Evolutionary conservation across 495 filamentous ascomycete genomes (phyloP).

Genomic region (Melanomma pulvis-pyrius): DNA sequence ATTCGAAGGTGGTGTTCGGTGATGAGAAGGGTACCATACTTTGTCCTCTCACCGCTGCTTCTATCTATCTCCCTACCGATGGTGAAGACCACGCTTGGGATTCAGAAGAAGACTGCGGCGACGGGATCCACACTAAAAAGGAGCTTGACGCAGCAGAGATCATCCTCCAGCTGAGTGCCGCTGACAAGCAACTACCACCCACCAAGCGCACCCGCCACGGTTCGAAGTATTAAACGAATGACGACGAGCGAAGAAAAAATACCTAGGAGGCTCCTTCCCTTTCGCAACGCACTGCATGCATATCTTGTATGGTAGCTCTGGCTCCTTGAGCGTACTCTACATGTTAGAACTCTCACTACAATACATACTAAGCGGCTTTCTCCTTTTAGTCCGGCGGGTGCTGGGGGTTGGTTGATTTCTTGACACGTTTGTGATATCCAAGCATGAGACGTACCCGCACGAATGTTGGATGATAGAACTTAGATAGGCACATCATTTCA

Average conservation of each 20-base stretch:
- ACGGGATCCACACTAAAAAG: background rate
- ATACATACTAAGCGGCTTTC: background rate
- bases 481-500: background rate
- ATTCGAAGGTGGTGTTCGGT: constrained; percentile 15
- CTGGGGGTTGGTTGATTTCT: background rate
- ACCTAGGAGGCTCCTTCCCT: background rate
- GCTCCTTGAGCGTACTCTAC: constrained; percentile 9
- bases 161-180: constrained; percentile 22
- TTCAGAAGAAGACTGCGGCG: background rate
- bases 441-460: background rate
- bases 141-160: constrained; percentile 32
- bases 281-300: background rate
- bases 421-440: constrained; percentile 30
- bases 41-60: background rate
- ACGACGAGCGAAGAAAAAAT: background rate
- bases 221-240: constrained; percentile 18
- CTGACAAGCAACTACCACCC: constrained; percentile 12
- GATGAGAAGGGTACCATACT: background rate
- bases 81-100: background rate
- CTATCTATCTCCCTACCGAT: background rate
- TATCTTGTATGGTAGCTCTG: background rate
- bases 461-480: background rate
- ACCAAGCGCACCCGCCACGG: constrained; percentile 28
- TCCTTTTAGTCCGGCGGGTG: background rate
- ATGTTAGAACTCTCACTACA: constrained; percentile 12